Percentiles rank a stretch among this genome's conserved stretches.
Conservation (phyloP, 2,329 filamentous ascomycete genomes). For the Colletotrichum melonis region DNA sequence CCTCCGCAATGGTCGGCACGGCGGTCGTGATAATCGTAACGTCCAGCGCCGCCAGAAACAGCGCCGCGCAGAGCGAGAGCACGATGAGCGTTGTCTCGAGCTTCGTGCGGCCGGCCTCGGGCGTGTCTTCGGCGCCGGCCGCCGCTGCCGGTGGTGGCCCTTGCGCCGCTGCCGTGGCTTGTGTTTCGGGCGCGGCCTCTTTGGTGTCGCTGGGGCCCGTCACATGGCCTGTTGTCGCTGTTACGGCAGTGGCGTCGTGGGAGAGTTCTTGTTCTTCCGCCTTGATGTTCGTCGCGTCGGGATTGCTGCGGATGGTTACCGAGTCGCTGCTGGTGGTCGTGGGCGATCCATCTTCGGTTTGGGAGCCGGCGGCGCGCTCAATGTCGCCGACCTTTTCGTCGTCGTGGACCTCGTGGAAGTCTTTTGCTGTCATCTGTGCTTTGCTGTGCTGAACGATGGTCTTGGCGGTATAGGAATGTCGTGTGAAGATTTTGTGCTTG, state of each 20-base stretch:
- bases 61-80: slow-evolving; percentile 37
- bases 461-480: neutral
- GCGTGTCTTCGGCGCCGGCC: slow-evolving; percentile 29
- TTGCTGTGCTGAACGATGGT: neutral
- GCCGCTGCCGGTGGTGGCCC: neutral
- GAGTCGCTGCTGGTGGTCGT: slow-evolving; percentile 24
- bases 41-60: slow-evolving; percentile 61
- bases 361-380: slow-evolving; percentile 22
- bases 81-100: slow-evolving; percentile 46
- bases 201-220: neutral
- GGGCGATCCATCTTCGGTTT: slow-evolving; percentile 7
- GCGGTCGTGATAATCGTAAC: slow-evolving; percentile 71
- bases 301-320: slow-evolving; percentile 13
- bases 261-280: neutral
- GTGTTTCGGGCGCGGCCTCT: neutral
- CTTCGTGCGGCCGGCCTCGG: slow-evolving; percentile 50
- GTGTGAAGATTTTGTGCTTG: neutral
- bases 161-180: neutral
- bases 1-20: slow-evolving; percentile 67
- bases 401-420: slow-evolving; percentile 14
- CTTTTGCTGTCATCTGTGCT: slow-evolving; percentile 19
- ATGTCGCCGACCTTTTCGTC: slow-evolving; percentile 32
- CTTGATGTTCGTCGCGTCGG: slow-evolving; percentile 1
- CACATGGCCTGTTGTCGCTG: neutral
- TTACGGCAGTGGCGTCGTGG: neutral